phyloP scores from a whole-genome alignment of 768 basidiomycete genomes.

The Hygrophorus russula region DNA sequence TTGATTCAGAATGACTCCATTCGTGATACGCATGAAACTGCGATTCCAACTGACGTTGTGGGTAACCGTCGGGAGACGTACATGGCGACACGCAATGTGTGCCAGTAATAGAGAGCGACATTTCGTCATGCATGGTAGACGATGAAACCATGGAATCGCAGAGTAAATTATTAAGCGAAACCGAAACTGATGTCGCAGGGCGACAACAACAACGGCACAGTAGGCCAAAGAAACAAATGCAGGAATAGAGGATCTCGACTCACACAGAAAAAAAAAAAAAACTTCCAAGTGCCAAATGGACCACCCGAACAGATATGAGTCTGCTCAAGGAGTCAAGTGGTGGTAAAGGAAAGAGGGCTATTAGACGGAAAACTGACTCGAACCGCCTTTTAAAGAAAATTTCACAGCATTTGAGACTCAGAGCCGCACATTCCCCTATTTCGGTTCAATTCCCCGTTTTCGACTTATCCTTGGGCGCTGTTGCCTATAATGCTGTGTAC shows the following conservation, averaged over 20 bases:
- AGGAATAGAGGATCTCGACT: background rate
- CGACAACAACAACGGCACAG: background rate
- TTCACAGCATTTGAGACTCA: conserved; percentile 2
- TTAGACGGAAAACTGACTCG: background rate
- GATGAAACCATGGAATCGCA: background rate
- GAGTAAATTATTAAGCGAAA: background rate
- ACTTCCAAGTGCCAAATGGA: background rate
- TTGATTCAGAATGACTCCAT: background rate
- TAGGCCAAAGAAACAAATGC: background rate
- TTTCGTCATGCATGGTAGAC: background rate
- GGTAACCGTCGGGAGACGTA: background rate
- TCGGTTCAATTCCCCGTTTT: too few species aligned
- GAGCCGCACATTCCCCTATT: background rate
- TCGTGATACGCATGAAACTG: background rate
- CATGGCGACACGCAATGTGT: background rate
- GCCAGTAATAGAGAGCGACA: background rate
- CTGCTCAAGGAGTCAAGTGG: background rate
- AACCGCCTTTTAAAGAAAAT: background rate
- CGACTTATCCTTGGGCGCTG: too few species aligned
- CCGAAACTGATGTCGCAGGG: background rate
- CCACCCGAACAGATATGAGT: conserved; percentile 1
- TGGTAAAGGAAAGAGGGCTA: background rate
- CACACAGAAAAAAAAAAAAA: background rate
- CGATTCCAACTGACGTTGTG: background rate
- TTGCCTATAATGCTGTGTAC: too few species aligned